Conservation (phyloP, 2,329 filamentous ascomycete species). For the Westerdykella ornata region DNA sequence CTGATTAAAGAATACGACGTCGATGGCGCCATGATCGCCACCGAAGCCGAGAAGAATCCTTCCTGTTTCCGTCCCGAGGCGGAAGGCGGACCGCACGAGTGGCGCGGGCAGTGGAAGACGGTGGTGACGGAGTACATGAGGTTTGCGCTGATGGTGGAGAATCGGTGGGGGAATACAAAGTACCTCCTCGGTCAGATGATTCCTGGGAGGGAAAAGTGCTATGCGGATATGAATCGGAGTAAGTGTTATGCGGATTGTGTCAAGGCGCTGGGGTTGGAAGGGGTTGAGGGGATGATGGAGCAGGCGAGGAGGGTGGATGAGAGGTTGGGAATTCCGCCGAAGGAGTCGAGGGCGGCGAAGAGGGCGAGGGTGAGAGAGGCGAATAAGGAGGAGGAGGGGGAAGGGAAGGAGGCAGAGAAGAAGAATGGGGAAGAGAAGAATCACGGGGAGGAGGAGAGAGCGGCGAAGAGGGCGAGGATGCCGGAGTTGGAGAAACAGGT, state of each 20-base stretch:
- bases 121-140: conserved; percentile 71
- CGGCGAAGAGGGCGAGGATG: conserved; percentile 25
- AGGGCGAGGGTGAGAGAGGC: conserved; percentile 37
- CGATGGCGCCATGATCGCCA: conserved; percentile 96
- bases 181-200: conserved; percentile 80
- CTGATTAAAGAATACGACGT: conserved; percentile 75
- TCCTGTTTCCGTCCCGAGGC: conserved; percentile 70
- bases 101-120: conserved; percentile 63
- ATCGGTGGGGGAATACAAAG: conserved; percentile 89
- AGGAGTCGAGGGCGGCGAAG: conserved; percentile 43
- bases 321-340: conserved; percentile 53
- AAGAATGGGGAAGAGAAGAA: conserved; percentile 19
- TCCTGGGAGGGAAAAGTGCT: conserved; percentile 65
- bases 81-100: conserved; percentile 55
- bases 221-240: conserved; percentile 54
- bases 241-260: conserved; percentile 69
- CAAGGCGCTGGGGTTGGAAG: conserved; percentile 56
- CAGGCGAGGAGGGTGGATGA: conserved; percentile 61
- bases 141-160: conserved; percentile 68
- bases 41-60: conserved; percentile 81
- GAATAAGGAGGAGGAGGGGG: conserved; percentile 13
- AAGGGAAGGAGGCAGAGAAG: conserved; percentile 9
- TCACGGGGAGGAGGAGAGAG: conserved; percentile 9
- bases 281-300: conserved; percentile 57
- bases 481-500: conserved; percentile 12